Evolutionary conservation across 1,139 yeast genomes (phyloP).

Genomic region (Geotrichum fermentans): DNA sequence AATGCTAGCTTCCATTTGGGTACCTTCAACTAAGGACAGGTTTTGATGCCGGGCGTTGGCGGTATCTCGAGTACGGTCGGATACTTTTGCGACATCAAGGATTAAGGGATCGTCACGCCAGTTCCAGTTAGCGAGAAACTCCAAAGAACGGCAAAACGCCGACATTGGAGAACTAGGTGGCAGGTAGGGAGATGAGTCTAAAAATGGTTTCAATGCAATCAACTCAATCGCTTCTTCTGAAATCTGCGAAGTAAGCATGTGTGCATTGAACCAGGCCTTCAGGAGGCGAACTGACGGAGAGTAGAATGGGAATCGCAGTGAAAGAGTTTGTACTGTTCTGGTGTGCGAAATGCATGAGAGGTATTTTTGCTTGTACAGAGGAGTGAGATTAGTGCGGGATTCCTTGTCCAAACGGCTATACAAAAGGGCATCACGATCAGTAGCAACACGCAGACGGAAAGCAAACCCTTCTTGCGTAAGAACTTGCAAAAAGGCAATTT

Average conservation of each 20-base stretch:
- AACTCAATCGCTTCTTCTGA: constrained; percentile 77
- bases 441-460: constrained; percentile 64
- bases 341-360: constrained; percentile 75
- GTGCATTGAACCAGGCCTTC: constrained; percentile 78
- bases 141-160: constrained; percentile 73
- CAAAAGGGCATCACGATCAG: constrained; percentile 76
- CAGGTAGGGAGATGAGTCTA: constrained; percentile 77
- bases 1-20: constrained; percentile 57
- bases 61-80: constrained; percentile 40
- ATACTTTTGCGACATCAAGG: constrained; percentile 60
- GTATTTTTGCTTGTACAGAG: constrained; percentile 48
- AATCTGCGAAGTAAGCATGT: constrained; percentile 59
- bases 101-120: constrained; percentile 87
- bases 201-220: constrained; percentile 75
- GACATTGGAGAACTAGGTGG: constrained; percentile 73
- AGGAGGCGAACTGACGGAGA: constrained; percentile 79
- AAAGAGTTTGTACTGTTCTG: constrained; percentile 63
- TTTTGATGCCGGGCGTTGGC: constrained; percentile 26
- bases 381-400: constrained; percentile 43
- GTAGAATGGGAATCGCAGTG: constrained; percentile 68
- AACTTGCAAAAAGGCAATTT: constrained; percentile 53
- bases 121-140: constrained; percentile 78
- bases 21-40: constrained; percentile 42
- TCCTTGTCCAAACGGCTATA: constrained; percentile 53
- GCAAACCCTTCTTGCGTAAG: constrained; percentile 86